These are phyloP conservation scores for Cladorrhinum sp. DNA, from an alignment of 2,329 filamentous ascomycete genomes.

Conservation along the genomic window DNA sequence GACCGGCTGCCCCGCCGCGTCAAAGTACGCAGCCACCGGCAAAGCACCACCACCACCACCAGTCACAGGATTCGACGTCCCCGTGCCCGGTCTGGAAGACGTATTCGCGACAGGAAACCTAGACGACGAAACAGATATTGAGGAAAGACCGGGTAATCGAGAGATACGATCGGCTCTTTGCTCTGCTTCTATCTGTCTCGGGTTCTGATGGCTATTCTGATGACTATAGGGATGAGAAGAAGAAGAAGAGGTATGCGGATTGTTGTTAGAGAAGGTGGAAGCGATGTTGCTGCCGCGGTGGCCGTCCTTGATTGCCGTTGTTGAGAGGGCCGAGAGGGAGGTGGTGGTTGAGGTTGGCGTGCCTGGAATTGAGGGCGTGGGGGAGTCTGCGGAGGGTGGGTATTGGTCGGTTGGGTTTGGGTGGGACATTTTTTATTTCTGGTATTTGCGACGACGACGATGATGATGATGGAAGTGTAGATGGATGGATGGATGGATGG, in stretches of 20 bases:
- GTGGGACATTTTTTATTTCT: conserved; percentile 46
- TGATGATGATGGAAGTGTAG: background rate
- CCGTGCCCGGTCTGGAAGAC: background rate
- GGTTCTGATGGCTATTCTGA: too few species aligned
- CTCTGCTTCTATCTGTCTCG: conserved; percentile 68
- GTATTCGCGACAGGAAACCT: background rate
- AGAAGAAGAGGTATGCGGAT: too few species aligned
- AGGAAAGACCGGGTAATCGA: conserved; percentile 84
- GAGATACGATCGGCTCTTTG: conserved; percentile 87
- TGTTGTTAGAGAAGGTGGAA: conserved; percentile 52
- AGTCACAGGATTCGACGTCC: conserved; percentile 48
- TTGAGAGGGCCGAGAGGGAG: conserved; percentile 86
- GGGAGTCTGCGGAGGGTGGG: conserved; percentile 69
- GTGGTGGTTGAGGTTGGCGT: conserved; percentile 92
- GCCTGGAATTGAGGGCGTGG: conserved; percentile 41
- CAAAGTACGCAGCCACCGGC: conserved; percentile 68
- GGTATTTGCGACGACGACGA: background rate
- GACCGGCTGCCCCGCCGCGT: conserved; percentile 66
- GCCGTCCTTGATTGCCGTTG: conserved; percentile 93
- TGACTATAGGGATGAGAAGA: too few species aligned
- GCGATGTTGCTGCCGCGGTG: conserved; percentile 72
- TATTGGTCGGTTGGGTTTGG: conserved; percentile 79
- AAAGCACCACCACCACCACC: conserved; percentile 25
- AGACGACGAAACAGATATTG: conserved; percentile 37
- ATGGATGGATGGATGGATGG: too few species aligned